Base-by-base conservation (phyloP, 192 early-diverging fungal species). In the Obelidium mucronatum region DNA sequence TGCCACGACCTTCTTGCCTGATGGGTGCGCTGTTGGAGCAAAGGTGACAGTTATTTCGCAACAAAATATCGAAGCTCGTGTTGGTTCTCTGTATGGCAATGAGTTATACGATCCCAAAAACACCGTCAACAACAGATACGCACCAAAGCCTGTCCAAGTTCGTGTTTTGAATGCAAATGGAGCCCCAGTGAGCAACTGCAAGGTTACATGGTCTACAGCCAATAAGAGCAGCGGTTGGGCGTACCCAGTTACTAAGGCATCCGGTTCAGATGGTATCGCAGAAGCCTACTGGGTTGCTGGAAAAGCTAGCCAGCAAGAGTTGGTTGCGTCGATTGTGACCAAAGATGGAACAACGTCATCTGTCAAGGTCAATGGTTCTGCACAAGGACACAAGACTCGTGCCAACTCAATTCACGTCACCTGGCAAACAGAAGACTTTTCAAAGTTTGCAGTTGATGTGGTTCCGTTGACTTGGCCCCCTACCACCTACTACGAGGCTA, bases 401-500 rank as follows among this genome's bases (percentile, higher is more conserved):
- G 11, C 66, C 40, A 67, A 67, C 48, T 51, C 40, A 1, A 67
- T 67, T 42, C 66, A 67, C 42, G 66, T 67, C 66, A 67, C 2
- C 39, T 67, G 42, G 37, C 26, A 22, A 19, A 30, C 40, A 22
- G 40, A 39, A 31, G 31, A 1, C 44, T 67, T 39, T 39, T 19
- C 11, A 31, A 26, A 67, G 24, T 67, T 67, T 42, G 5, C 30
- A 6, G 28, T 67, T 15, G 39, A 42, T 42, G 2, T 67, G 13
- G 30, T 34, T 2, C 66, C 66, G n/a, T 42, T 48, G 15, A 19
- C 66, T 13, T 67, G 66, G 66, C 66, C 66, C 11, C 35, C 66
- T 22, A 67, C 40, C n/a, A 67, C 66, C 13, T 67, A 67, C 42
- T 67, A 67, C 66, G 42, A 19, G 33, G 66, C 66, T 6, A 67